Evolutionary conservation across 768 basidiomycete genomes (phyloP), one percentile per base, ranked within the genome.

Genomic region (Coprinopsis cinerea): DNA sequence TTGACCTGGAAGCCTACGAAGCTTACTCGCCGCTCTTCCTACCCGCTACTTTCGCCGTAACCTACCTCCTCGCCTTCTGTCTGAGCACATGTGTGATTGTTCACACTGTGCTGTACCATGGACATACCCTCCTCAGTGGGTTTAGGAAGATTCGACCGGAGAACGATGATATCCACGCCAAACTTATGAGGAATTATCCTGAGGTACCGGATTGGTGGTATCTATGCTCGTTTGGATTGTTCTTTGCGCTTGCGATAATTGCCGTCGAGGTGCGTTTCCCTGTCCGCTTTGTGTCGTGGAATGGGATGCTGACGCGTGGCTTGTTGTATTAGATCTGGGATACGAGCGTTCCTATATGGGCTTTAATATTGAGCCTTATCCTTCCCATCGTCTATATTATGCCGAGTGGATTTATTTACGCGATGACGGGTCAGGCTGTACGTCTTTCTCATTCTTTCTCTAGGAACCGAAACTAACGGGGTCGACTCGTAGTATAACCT

Each of bases 131-230:
- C 28, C 61, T 84, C 42, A 81, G 81, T 37, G 86, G 88, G 10
- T 61, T 92, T 55, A 83, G 81, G 67, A 82, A 76, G 62, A 78
- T 87, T 32, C 72, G 78, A 40, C 73, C 83, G 5, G 94, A 94
- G 68, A 80, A 81, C 52, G 92, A 95, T 58, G 95, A 98, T 64
- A 92, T 97, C 54, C 95, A 98, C 61, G 82, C 88, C 52, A 95
- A 94, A 68, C 73, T 97, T 44, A 97, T 98, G 94, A 74, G 83
- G 53, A 81, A 85, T 53, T 98, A 98, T 61, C 90, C 88, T 0
- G 92, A 95, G 57, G 92, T 94, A 1, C 92, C 90, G 1, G 83
- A 88, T 64, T 91, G 88, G 88, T 91, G 88, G 88, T 98, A 92
- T 60, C 46, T 71, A 0, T 53, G 73, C 36, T 75, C 80, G 13